Evolutionary conservation across 352 stramenopile species (phyloP), one percentile per base, ranked within the genome.

Genomic region (Phytopythium oedochilum): DNA sequence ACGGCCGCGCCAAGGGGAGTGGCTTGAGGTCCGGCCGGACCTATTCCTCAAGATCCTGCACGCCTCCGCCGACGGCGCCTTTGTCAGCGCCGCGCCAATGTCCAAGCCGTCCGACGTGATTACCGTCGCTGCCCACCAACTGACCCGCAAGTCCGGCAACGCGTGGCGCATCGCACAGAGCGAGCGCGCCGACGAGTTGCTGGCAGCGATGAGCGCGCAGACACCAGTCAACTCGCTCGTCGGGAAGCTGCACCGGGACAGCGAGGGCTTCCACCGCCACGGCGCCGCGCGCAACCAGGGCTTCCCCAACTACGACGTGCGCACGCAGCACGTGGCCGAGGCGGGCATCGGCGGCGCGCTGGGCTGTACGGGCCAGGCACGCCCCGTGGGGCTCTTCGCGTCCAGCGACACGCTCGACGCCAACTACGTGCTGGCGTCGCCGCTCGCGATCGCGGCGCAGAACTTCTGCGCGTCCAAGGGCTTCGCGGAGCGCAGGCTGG

Each of bases 381-480:
- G 62, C 12, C 29, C 68, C 5, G 62, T 89, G 17, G 66, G 83
- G 31, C 49, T 86, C 31, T 89, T 84, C 45, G 70, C 59, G 47
- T 63, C 71, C 7, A 83, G 73, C n/a, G 64, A 80, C 36, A 83
- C 77, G n/a, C 36, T 83, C 20, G 73, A 89, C 59, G 64, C 77
- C 43, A 89, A 89, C 63, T 89, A 88, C 57, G 79, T 89, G 45
- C 62, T 90, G 26, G 68, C 77, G 7, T 71, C 77, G 0, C 69
- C 69, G 5, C 61, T 59, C 10, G 40, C 86, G 12, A 71, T 88
- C 26, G 60, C 63, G 5, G 61, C 70, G 3, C 80, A 88, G 36
- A 90, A 90, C 53, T 76, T 65, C n/a, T 82, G 72, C 12, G 75
- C 73, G 18, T 35, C 54, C 23, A 72, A 45, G n/a, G 28, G n/a